Evolutionary conservation across 495 filamentous ascomycete genomes (phyloP).

Genomic region (Daldinia childiae): DNA sequence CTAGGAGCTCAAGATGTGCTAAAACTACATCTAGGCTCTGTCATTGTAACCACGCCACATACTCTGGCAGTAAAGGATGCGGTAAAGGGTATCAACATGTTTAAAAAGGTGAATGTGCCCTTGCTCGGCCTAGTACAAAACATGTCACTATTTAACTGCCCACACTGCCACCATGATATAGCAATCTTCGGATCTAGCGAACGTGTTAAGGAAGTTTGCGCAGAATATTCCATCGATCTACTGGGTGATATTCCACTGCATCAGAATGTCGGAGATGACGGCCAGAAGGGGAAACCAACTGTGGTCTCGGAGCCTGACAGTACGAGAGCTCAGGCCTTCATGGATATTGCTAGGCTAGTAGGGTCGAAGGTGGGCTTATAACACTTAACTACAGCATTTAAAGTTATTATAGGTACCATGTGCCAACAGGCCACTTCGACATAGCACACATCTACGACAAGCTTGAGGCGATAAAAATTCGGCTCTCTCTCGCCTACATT

Average conservation of each 20-base stretch:
- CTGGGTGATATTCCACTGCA: slow-evolving; percentile 92
- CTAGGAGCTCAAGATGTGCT: neutral
- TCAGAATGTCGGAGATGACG: slow-evolving; percentile 85
- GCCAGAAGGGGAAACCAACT: slow-evolving; percentile 87
- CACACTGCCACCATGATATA: slow-evolving; percentile 76
- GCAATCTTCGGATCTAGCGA: slow-evolving; percentile 76
- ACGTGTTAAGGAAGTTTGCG: slow-evolving; percentile 54
- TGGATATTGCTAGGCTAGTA: slow-evolving; percentile 71
- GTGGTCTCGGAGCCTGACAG: slow-evolving; percentile 86
- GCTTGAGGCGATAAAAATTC: neutral
- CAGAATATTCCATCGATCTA: slow-evolving; percentile 73
- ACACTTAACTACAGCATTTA: neutral
- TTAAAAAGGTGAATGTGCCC: slow-evolving; percentile 78
- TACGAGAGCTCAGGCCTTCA: slow-evolving; percentile 73
- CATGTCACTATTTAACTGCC: slow-evolving; percentile 89
- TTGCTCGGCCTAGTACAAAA: slow-evolving; percentile 94
- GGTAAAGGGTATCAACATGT: slow-evolving; percentile 90
- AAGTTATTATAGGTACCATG: neutral
- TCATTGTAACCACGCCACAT: slow-evolving; percentile 95
- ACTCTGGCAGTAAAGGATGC: slow-evolving; percentile 90
- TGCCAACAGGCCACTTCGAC: neutral
- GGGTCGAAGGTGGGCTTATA: slow-evolving; percentile 59
- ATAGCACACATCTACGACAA: neutral
- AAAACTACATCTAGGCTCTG: slow-evolving; percentile 62
- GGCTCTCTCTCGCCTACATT: neutral